Base-by-base conservation (phyloP, 305 asterid genomes). In the Andrographis paniculata region DNA sequence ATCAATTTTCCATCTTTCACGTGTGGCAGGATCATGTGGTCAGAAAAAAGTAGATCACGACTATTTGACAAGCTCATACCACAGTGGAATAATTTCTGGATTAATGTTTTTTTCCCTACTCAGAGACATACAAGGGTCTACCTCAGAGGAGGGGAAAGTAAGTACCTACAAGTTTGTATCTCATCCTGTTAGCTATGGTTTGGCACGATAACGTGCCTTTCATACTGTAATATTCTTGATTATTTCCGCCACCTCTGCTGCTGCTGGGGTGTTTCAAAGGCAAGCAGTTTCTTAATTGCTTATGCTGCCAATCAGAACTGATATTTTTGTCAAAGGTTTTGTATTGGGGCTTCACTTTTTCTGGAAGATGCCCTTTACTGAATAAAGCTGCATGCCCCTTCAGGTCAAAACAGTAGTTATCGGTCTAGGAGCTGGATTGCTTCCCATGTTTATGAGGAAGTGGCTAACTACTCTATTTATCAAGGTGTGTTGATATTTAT, bases 401-500 rank as follows among this genome's bases (percentile, higher is more conserved):
- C 78, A 92, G 97, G 76, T 66, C 27, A 82, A 68, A 62, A 61
- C 84, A 6, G 78, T 70, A 55, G 76, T 87, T 61, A 72, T 92
- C 64, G 99, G 99, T 68, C 88, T 92, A 47, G 99, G 99, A 63
- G 99, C 97, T 19, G 99, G 99, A 61, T 49, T 81, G 42, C 91
- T 92, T 60, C 99, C 99, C 24, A 92, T 81, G 97, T 92, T 87
- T 70, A 80, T 92, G 62, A 78, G 57, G 62, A 74, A 61, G 57
- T 69, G 68, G 65, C 66, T 79, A 36, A 77, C 82, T 37, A 58
- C 69, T 68, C 61, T 80, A 14, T 67, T 67, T 39, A 71, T 81
- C 44, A 80, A 79, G 93, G 97, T 92, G 69, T 60, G 64, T 30
- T 50, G 48, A 42, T 50, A 55, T 38, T 51, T 28, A 20, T n/a